Conservation (phyloP, 345 rosid species). For the Eutrema japonicum region DNA sequence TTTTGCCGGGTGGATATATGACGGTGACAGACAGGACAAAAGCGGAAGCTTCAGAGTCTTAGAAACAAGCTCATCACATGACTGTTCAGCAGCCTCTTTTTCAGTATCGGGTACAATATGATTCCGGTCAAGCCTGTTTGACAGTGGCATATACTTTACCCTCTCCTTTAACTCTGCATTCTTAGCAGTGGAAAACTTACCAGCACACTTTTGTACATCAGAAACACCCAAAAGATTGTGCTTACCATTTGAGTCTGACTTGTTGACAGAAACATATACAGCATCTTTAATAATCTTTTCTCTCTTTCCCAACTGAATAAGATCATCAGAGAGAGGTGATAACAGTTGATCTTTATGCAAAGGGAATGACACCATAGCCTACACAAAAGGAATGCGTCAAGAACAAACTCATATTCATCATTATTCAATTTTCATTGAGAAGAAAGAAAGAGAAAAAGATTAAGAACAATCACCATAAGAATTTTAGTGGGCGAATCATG, state of each 20-base stretch:
- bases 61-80: conserved; percentile 74
- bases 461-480: conserved; percentile 58
- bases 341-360: conserved; percentile 57
- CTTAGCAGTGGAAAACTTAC: conserved; percentile 51
- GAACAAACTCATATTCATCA: conserved; percentile 37
- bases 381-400: conserved; percentile 41
- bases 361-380: conserved; percentile 85
- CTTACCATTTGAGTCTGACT: conserved; percentile 40
- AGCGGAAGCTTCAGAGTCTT: conserved; percentile 72
- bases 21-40: conserved; percentile 56
- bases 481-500: conserved; percentile 74
- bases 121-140: conserved; percentile 44
- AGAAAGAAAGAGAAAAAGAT: conserved; percentile 27
- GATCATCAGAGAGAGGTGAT: conserved; percentile 81
- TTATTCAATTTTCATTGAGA: conserved; percentile 18
- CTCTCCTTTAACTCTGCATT: conserved; percentile 50
- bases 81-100: conserved; percentile 47
- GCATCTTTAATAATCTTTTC: conserved; percentile 48
- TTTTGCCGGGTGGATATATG: conserved; percentile 45
- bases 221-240: conserved; percentile 38
- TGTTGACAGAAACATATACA: conserved; percentile 42
- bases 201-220: conserved; percentile 52
- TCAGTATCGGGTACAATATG: conserved; percentile 48
- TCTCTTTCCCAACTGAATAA: conserved; percentile 56
- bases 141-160: conserved; percentile 49